A percentile compares a stretch with the other conserved stretches of the same genome.
These are phyloP conservation scores for Lodderomyces parapsilosis DNA, from an alignment of 1,139 yeast genomes.

Conservation along the genomic window DNA sequence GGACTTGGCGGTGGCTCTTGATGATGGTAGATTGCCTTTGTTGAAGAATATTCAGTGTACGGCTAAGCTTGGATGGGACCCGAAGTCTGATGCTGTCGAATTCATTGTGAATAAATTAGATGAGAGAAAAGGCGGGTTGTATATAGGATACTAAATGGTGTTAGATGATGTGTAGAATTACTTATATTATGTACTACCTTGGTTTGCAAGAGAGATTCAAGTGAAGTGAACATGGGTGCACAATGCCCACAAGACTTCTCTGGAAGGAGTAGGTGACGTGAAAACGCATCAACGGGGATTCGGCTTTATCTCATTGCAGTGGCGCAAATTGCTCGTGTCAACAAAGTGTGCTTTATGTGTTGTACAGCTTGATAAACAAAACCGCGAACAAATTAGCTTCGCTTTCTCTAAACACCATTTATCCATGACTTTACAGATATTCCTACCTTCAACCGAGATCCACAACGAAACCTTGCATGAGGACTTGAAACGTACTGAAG, in stretches of 20 bases:
- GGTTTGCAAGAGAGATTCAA: too few species aligned
- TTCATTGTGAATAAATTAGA: conserved; percentile 40
- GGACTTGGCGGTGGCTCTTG: conserved; percentile 80
- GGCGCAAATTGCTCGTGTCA: too few species aligned
- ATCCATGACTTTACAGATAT: conserved; percentile 12
- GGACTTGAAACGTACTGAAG: not conserved
- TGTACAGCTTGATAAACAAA: too few species aligned
- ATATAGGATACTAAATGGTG: conserved; percentile 36
- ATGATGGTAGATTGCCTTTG: conserved; percentile 72
- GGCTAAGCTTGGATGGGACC: conserved; percentile 85
- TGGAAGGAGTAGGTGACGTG: too few species aligned
- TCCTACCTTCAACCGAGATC: conserved; percentile 11
- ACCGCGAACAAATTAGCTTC: not conserved
- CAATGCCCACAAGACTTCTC: too few species aligned
- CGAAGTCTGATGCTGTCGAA: conserved; percentile 63
- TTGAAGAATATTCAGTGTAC: conserved; percentile 66
- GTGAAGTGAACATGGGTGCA: too few species aligned
- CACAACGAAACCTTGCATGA: conserved; percentile 3
- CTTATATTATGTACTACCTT: too few species aligned
- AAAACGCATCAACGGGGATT: too few species aligned
- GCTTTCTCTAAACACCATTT: not conserved
- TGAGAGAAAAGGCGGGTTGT: conserved; percentile 43
- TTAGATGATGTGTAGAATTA: too few species aligned
- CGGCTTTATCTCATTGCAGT: too few species aligned
- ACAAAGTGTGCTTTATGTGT: too few species aligned